A percentile compares a stretch with the other conserved stretches of the same genome.
These are phyloP conservation scores for Nakazawaea sp. DNA, from an alignment of 805 yeast species.

Conservation along the genomic window DNA sequence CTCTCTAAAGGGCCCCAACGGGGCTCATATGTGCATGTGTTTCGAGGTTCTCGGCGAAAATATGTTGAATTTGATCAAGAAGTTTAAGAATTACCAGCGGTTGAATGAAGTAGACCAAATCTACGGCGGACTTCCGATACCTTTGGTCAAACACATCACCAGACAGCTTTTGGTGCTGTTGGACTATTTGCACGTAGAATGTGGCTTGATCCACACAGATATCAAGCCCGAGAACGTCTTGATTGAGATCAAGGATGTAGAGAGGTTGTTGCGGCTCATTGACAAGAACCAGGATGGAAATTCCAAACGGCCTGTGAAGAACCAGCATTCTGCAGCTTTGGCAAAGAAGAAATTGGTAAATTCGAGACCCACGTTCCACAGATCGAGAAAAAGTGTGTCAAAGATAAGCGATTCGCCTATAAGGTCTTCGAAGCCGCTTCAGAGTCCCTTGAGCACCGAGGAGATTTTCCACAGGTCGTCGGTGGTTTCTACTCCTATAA, in stretches of 20 bases:
- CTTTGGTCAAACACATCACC: slow-evolving; percentile 47
- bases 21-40: slow-evolving; percentile 59
- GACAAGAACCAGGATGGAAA: slow-evolving; percentile 23
- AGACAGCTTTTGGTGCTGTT: slow-evolving; percentile 48
- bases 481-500: slow-evolving; percentile 8
- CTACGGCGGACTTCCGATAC: slow-evolving; percentile 48
- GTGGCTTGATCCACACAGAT: slow-evolving; percentile 70
- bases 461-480: slow-evolving; percentile 11
- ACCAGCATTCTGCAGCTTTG: too few species aligned
- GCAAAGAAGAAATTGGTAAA: neutral
- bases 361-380: slow-evolving; percentile 10
- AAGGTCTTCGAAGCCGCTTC: slow-evolving; percentile 40
- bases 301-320: neutral
- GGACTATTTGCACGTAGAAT: slow-evolving; percentile 50
- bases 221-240: slow-evolving; percentile 69
- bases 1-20: slow-evolving; percentile 52
- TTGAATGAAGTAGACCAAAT: slow-evolving; percentile 26
- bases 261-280: slow-evolving; percentile 36
- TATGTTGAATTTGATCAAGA: slow-evolving; percentile 40
- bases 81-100: slow-evolving; percentile 35
- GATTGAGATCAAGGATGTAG: slow-evolving; percentile 48
- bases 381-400: slow-evolving; percentile 14
- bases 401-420: slow-evolving; percentile 22
- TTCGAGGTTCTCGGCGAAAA: slow-evolving; percentile 62
- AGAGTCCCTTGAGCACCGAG: slow-evolving; percentile 32